Percentiles rank a stretch among this genome's conserved stretches.
Evolutionary conservation across 2,329 filamentous ascomycete species (phyloP).

Genomic region (Fusarium sp.): DNA sequence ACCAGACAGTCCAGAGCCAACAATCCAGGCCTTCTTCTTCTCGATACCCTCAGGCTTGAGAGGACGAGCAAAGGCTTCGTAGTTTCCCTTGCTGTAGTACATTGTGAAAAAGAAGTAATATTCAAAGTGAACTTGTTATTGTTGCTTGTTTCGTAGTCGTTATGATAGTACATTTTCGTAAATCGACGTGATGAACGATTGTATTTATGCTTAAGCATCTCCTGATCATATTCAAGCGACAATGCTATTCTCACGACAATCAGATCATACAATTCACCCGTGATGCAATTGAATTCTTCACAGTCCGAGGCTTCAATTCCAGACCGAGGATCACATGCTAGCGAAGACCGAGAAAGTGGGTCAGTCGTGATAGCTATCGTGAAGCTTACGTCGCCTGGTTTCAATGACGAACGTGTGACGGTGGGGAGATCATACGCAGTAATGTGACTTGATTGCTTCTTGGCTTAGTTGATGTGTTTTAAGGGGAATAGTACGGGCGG

Average conservation of each 20-base stretch:
- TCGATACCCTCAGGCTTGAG: conserved; percentile 33
- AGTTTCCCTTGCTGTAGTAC: conserved; percentile 31
- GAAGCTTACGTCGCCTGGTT: conserved; percentile 4
- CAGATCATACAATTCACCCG: not conserved
- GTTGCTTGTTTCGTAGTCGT: not conserved
- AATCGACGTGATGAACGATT: not conserved
- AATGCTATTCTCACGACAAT: not conserved
- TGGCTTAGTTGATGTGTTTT: not conserved
- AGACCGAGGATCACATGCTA: conserved; percentile 4
- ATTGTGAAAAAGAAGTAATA: conserved; percentile 2
- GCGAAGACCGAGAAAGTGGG: not conserved
- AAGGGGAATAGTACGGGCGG: not conserved
- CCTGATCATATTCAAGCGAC: not conserved
- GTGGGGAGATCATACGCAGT: not conserved
- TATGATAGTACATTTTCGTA: not conserved
- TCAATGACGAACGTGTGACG: conserved; percentile 1
- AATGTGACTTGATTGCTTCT: not conserved
- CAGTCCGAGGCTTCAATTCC: not conserved
- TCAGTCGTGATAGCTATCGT: not conserved
- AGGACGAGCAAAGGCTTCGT: conserved; percentile 26
- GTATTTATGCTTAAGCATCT: not conserved
- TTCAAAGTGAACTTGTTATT: not conserved
- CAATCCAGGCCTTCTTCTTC: conserved; percentile 21
- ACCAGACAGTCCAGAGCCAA: conserved; percentile 27
- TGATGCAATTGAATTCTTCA: not conserved